Base-by-base conservation (phyloP, 805 yeast genomes). In the Yamadazyma sp. region DNA sequence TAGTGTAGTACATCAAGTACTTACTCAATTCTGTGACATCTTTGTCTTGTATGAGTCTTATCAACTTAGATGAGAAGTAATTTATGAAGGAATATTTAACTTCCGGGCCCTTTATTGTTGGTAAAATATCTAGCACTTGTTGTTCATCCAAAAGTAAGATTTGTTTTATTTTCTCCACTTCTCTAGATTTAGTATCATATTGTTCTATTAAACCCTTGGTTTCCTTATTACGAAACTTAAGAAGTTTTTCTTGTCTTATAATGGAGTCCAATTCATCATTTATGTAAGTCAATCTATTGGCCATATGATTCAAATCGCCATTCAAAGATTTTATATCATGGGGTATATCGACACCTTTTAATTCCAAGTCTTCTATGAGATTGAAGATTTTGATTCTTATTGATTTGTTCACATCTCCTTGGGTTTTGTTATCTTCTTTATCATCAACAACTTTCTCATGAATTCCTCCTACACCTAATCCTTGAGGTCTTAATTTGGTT, bases 401-500 rank as follows among this genome's bases (percentile, higher is more conserved):
- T n/a, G n/a, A n/a, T n/a, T n/a, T n/a, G n/a, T n/a, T n/a, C n/a
- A n/a, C n/a, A 20, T 23, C 26, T 25, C 18, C 25, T 24, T 16
- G 12, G 5, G 21, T 14, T 25, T 17, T 20, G 9, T 32, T 15
- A 4, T 12, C 23, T 7, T 31, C 38, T 4, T 51, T 60, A 21
- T 45, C 47, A 7, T 43, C 42, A 22, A 40, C 40, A 4, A 21
- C 40, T 30, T 59, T 56, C 44, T 73, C 78, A 12, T 58, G 46
- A 24, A 71, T 54, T 18, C 76, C 89, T 32, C 95, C 95, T 19
- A 88, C 70, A 3, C 96, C 96, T 13, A 76, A 59, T 1, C 86
- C 81, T 27, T 72, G 74, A 0, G 85, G 83, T 25, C 93, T 62
- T 20, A 75, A 54, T 35, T 73, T 72, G 3, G 85, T 82, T 42